These are phyloP conservation scores for Sphagnum tenellum DNA, from an alignment of 225 moss, liverwort and hornwort genomes.

Conservation along the genomic window DNA sequence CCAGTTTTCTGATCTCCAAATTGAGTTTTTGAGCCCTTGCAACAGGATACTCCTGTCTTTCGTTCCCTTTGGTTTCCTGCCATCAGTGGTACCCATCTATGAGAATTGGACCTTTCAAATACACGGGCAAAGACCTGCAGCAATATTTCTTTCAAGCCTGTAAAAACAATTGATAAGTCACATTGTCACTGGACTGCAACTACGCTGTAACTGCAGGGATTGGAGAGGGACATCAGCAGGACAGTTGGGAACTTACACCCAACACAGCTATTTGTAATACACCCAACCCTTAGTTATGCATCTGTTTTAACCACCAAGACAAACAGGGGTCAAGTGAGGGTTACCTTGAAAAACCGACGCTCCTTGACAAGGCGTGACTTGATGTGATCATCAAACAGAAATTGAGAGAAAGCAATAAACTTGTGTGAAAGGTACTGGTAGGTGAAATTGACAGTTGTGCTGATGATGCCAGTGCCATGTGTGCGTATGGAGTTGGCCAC, in stretches of 20 bases:
- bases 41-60: conserved; percentile 69
- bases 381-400: conserved; percentile 94
- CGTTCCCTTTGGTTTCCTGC: conserved; percentile 74
- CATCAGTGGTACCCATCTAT: no score
- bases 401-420: conserved; percentile 91
- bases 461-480: conserved; percentile 94
- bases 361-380: conserved; percentile 91
- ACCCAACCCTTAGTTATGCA: background rate
- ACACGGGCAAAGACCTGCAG: no score
- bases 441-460: conserved; percentile 91
- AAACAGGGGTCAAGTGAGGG: background rate
- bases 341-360: conserved; percentile 67
- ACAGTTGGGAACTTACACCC: no score
- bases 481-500: conserved; percentile 98
- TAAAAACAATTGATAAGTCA: no score
- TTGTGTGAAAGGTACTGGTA: conserved; percentile 97
- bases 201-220: no score
- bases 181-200: no score
- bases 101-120: no score
- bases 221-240: no score
- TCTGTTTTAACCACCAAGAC: background rate
- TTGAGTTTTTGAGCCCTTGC: conserved; percentile 80
- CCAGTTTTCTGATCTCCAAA: conserved; percentile 80
- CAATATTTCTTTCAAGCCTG: no score
- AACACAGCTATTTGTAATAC: no score